Percentiles rank a stretch among this genome's conserved stretches.
Evolutionary conservation across 495 filamentous ascomycete species (phyloP).

Genomic region (Darksidea phi): DNA sequence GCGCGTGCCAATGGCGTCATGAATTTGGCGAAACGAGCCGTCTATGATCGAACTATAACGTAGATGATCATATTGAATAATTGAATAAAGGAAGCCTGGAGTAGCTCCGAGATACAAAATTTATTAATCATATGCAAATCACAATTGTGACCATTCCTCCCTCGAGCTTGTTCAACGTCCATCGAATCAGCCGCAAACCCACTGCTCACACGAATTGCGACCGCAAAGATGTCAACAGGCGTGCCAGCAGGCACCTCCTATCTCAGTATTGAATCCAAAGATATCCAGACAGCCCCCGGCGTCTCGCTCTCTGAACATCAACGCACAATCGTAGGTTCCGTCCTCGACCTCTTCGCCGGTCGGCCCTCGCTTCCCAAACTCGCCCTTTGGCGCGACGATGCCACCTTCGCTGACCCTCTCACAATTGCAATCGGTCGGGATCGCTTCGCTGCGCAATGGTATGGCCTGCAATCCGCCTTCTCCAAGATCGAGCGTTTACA

Average conservation of each 20-base stretch:
- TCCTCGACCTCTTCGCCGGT: constrained; percentile 62
- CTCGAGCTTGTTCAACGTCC: constrained; percentile 4
- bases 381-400: constrained; percentile 53
- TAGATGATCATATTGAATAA: not conserved
- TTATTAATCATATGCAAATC: too few relatives aligned
- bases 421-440: constrained; percentile 53
- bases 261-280: constrained; percentile 49
- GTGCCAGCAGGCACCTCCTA: not conserved
- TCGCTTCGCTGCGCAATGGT: constrained; percentile 56
- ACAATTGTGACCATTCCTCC: too few relatives aligned
- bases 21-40: not conserved
- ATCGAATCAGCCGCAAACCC: constrained; percentile 9
- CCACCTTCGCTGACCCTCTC: constrained; percentile 52
- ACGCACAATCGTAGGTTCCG: constrained; percentile 53
- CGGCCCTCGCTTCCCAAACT: constrained; percentile 57
- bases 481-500: constrained; percentile 49
- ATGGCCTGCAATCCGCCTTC: constrained; percentile 49
- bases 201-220: constrained; percentile 1
- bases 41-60: too few relatives aligned
- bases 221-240: constrained; percentile 16
- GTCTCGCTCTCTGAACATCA: constrained; percentile 50
- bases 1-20: not conserved
- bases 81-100: not conserved
- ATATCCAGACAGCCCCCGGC: constrained; percentile 50
- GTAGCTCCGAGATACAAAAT: not conserved